phyloP scores from a whole-genome alignment of 164 flowering plant species.

The Stephania yunnanensis region DNA sequence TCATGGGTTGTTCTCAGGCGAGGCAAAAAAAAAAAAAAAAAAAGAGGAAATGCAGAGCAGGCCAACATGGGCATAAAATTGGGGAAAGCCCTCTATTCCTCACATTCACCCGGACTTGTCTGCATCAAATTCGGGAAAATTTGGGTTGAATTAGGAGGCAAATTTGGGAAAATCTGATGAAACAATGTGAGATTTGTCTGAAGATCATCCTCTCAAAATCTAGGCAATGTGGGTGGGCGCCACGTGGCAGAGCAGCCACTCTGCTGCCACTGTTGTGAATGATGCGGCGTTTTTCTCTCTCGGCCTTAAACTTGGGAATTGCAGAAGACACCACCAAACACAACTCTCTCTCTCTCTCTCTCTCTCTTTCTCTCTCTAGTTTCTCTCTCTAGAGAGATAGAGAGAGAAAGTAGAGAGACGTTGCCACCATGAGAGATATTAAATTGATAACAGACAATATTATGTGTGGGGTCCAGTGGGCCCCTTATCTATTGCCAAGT shows the following conservation, averaged over 20 bases:
- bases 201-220: background rate
- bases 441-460: background rate
- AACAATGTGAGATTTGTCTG: background rate
- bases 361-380: background rate
- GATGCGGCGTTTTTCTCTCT: background rate
- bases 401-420: background rate
- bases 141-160: background rate
- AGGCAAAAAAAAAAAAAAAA: background rate
- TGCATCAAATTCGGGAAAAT: constrained; percentile 8
- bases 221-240: background rate
- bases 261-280: background rate
- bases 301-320: background rate
- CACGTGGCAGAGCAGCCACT: background rate
- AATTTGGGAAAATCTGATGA: background rate
- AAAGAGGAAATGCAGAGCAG: background rate
- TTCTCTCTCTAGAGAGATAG: background rate
- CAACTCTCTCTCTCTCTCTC: background rate
- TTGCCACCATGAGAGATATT: background rate
- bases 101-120: constrained; percentile 13
- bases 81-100: constrained; percentile 11
- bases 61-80: constrained; percentile 12
- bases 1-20: constrained; percentile 20
- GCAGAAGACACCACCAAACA: background rate
- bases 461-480: background rate
- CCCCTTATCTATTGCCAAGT: background rate